phyloP scores from a whole-genome alignment of 2,329 filamentous ascomycete genomes.

The Tolypocladium amazonense region DNA sequence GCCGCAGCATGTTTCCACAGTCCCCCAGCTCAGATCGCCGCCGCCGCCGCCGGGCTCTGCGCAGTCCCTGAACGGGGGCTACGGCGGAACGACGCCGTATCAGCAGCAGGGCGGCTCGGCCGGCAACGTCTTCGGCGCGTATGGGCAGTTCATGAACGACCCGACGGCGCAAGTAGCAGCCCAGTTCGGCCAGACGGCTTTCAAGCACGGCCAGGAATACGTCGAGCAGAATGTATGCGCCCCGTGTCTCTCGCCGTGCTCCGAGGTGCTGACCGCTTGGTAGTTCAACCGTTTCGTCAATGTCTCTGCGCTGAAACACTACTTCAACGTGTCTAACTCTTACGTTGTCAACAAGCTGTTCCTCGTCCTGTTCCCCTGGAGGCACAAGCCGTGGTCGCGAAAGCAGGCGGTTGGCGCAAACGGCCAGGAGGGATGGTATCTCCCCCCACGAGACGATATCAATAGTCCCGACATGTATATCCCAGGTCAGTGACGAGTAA shows the following conservation, averaged over 20 bases:
- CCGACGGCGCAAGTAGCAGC: conserved; percentile 90
- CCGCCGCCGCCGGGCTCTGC: conserved; percentile 66
- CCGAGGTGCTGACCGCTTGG: conserved; percentile 5
- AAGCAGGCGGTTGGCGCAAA: conserved; percentile 66
- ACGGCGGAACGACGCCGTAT: conserved; percentile 65
- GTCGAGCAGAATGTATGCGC: conserved; percentile 80
- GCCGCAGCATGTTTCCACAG: conserved; percentile 95
- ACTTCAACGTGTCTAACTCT: conserved; percentile 97
- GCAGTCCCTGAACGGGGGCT: conserved; percentile 53
- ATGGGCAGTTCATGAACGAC: conserved; percentile 92
- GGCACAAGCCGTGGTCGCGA: conserved; percentile 94
- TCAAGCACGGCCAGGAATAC: conserved; percentile 87
- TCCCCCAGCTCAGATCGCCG: conserved; percentile 91
- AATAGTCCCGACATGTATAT: conserved; percentile 99
- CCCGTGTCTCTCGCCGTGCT: neutral
- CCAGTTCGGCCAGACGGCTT: conserved; percentile 84
- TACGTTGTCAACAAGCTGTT: conserved; percentile 92
- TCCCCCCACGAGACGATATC: conserved; percentile 87
- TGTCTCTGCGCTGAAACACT: conserved; percentile 88
- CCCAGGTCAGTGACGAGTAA: conserved; percentile 38
- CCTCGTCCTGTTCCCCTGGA: conserved; percentile 93
- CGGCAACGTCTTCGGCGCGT: conserved; percentile 55
- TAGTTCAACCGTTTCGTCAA: conserved; percentile 68
- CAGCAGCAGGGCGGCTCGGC: conserved; percentile 49
- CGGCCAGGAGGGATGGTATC: conserved; percentile 65